Base-by-base conservation (phyloP, 2,329 filamentous ascomycete species). In the Alternaria sp. region DNA sequence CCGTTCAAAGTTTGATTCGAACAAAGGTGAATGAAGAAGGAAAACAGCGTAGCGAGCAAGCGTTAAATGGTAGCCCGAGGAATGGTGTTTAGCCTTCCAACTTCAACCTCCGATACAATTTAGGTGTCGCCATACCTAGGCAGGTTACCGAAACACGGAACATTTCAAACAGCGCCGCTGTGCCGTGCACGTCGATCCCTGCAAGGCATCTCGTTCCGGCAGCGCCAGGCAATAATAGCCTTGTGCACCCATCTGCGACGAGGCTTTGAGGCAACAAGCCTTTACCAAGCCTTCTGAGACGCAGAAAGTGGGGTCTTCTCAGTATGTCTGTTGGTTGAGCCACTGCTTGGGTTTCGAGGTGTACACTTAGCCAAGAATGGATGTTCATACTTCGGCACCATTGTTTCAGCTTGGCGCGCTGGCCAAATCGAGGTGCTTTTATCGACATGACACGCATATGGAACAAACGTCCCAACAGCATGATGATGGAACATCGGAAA, bases 361-460 rank as follows among this genome's bases (percentile, higher is more conserved):
- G 56, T 29, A 62, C 65, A 61, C 68, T 72, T 69, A 62, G 63
- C 65, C 62, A 72, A 67, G 69, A 64, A 63, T 60, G 65, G 65
- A 60, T 37, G 63, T 62, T 65, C 58, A 60, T 61, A 62, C 48
- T 51, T 58, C 66, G 69, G 67, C 73, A 76, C 73, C 68, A 74
- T 51, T 63, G 72, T 75, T 75, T 75, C 65, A 73, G 64, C 72
- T 76, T 74, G 72, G 72, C 72, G 68, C 68, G 68, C 66, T 63
- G 70, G 65, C 68, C 58, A 50, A 57, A 67, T 55, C 51, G 56
- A 56, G 56, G 50, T 45, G 56, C 49, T 55, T 58, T 60, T 24
- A 51, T 39, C 37, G 24, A 61, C 56, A 54, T 74, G 71, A 75
- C 55, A 72, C 72, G 64, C 49, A 66, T 51, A 61, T 70, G 69